Base-by-base conservation (phyloP, 345 rosid genomes). In the Euphorbia pulcherrima region DNA sequence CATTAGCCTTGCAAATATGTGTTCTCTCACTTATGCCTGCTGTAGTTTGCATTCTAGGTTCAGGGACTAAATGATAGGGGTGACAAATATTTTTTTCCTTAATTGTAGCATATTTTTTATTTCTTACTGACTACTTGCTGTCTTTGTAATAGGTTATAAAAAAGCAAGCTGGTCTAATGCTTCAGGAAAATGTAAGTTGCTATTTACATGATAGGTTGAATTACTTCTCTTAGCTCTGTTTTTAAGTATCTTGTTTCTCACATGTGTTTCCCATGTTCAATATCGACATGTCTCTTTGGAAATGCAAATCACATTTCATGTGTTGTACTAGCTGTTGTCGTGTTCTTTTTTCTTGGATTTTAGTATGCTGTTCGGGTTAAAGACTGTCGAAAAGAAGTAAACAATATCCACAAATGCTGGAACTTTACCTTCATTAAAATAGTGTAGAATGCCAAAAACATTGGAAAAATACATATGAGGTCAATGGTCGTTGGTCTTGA, bases 91-190 rank as follows among this genome's bases (percentile, higher is more conserved):
- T 64, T 9, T 41, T 44, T 33, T 23, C 23, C 11, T 44, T 26
- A 16, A 47, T 27, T 30, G 50, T 27, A 47, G 16, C 55, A 13
- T 26, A n/a, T n/a, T n/a, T n/a, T n/a, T n/a, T n/a, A n/a, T n/a
- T n/a, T n/a, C n/a, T n/a, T n/a, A n/a, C n/a, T n/a, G 28, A 48
- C 24, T 7, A 65, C 58, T 26, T 57, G 51, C 27, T 50, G 27
- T 64, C 62, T 56, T 33, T 16, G n/a, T 30, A 59, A 40, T 71
- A 93, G 98, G 98, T 93, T 79, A 88, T 90, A 58, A 83, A 80
- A 73, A 90, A 93, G 96, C 98, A 93, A 85, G 97, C 94, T 75
- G 94, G 97, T 74, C 84, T 90, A 71, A 81, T 84, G 84, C 88
- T 93, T 65, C 94, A 87, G 79, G 90, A 87, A 71, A 83, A 84